A percentile compares a stretch with the other conserved stretches of the same genome.
These are phyloP conservation scores for Picochlorum costavermella DNA, from an alignment of 139 green algal species.

Conservation along the genomic window DNA sequence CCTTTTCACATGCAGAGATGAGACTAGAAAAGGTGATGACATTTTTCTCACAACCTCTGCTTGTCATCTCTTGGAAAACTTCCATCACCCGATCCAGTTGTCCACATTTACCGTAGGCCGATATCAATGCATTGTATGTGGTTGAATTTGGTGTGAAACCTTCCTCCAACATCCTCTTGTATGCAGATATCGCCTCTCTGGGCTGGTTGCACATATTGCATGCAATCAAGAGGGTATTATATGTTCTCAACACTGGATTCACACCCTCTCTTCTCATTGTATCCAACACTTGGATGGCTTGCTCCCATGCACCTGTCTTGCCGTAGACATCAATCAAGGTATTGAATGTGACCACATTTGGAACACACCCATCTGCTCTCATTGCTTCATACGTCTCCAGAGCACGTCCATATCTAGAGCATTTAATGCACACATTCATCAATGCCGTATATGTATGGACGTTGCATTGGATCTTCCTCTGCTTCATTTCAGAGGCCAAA, in stretches of 20 bases:
- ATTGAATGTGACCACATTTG: constrained; percentile 57
- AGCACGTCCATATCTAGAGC: constrained; percentile 44
- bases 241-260: constrained; percentile 69
- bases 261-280: constrained; percentile 50
- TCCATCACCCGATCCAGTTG: constrained; percentile 51
- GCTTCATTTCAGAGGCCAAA: constrained; percentile 61
- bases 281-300: constrained; percentile 35
- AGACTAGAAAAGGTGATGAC: constrained; percentile 83
- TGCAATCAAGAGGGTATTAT: constrained; percentile 80
- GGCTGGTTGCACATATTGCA: constrained; percentile 86
- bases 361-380: constrained; percentile 30
- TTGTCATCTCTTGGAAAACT: constrained; percentile 70
- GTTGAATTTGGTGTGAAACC: constrained; percentile 68
- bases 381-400: constrained; percentile 66
- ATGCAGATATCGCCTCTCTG: constrained; percentile 51
- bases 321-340: constrained; percentile 70
- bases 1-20: constrained; percentile 71
- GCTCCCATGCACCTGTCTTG: constrained; percentile 70
- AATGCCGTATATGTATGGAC: constrained; percentile 81
- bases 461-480: constrained; percentile 55
- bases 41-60: constrained; percentile 45
- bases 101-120: constrained; percentile 55
- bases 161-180: constrained; percentile 46
- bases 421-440: constrained; percentile 86
- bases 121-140: constrained; percentile 78